Evolutionary conservation across 345 rosid genomes (phyloP), one percentile per base, ranked within the genome.

Genomic region (Mallotus nudiflorus): DNA sequence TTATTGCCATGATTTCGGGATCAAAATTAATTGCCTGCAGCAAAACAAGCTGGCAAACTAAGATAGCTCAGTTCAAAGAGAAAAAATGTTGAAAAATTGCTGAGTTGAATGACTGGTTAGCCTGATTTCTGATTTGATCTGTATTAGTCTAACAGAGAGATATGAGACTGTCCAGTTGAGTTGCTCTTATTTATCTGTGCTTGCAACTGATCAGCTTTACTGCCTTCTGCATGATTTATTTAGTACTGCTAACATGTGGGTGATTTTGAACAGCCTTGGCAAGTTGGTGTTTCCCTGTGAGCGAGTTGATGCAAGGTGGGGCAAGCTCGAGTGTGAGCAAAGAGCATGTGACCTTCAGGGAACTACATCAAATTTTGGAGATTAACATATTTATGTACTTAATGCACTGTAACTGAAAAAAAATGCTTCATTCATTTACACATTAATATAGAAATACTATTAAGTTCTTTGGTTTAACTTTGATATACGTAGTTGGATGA

Each of bases 301-400:
- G 75, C 88, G 97, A 80, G 97, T 90, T 29, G 92, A 92, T 80
- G 93, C 97, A 66, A 86, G 96, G 84, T 90, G 99, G 97, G 99
- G 99, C 77, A 95, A 92, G 87, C 87, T 95, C 33, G 99, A 92
- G 6, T 92, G 97, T 44, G 96, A 95, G 85, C 87, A 89, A 68
- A 88, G 82, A 15, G 77, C 77, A 53, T 95, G 97, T 69, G 99
- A 95, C 78, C 74, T 95, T n/a, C 96, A 80, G 62, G 96, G 97
- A 73, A 68, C 81, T 54, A 73, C 81, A 13, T 57, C 78, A 11
- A 59, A 64, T 57, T 73, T 78, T 24, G 19, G 46, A 25, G 48
- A 66, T 19, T 75, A 10, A 19, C 14, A 56, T 16, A 2, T 28
- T 28, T 35, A 27, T 10, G n/a, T n/a, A n/a, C n/a, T n/a, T n/a